These are phyloP conservation scores for Epichloe bromicola DNA, from an alignment of 2,329 filamentous ascomycete species.

Conservation along the genomic window DNA sequence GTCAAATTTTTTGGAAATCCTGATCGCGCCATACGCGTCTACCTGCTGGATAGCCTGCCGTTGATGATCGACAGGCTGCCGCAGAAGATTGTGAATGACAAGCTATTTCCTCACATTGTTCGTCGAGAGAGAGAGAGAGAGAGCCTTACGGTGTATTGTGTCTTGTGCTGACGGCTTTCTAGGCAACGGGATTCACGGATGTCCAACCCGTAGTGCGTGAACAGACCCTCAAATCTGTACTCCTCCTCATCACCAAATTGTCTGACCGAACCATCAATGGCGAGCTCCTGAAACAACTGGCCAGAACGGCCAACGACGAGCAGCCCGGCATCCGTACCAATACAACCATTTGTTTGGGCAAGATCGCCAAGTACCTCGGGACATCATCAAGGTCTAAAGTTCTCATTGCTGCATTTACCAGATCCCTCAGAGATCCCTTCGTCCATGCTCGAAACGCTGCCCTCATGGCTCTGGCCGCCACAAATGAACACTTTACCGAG, in stretches of 20 bases:
- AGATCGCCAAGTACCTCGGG: constrained; percentile 84
- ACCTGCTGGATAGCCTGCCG: constrained; percentile 75
- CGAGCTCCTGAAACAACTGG: constrained; percentile 77
- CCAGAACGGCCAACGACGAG: constrained; percentile 94
- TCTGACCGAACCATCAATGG: constrained; percentile 90
- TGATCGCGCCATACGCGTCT: constrained; percentile 84
- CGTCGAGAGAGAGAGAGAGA: constrained; percentile 2
- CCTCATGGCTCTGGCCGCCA: constrained; percentile 73
- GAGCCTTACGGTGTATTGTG: background rate
- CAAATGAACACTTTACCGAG: constrained; percentile 72
- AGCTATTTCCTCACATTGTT: constrained; percentile 91
- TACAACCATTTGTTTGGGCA: constrained; percentile 92
- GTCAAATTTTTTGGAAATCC: constrained; percentile 88
- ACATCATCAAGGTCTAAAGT: constrained; percentile 73
- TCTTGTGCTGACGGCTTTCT: constrained; percentile 8
- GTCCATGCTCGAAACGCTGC: constrained; percentile 86
- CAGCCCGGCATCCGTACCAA: constrained; percentile 96
- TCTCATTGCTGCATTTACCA: constrained; percentile 79
- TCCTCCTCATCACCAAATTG: constrained; percentile 76
- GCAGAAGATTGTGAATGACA: constrained; percentile 85
- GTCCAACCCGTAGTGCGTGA: constrained; percentile 82
- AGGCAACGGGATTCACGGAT: constrained; percentile 92
- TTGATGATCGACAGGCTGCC: constrained; percentile 83
- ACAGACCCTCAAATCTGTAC: constrained; percentile 88
- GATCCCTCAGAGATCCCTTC: constrained; percentile 84